Evolutionary conservation across 257 asterid species (phyloP).

Genomic region (Linderniella brevidens): DNA sequence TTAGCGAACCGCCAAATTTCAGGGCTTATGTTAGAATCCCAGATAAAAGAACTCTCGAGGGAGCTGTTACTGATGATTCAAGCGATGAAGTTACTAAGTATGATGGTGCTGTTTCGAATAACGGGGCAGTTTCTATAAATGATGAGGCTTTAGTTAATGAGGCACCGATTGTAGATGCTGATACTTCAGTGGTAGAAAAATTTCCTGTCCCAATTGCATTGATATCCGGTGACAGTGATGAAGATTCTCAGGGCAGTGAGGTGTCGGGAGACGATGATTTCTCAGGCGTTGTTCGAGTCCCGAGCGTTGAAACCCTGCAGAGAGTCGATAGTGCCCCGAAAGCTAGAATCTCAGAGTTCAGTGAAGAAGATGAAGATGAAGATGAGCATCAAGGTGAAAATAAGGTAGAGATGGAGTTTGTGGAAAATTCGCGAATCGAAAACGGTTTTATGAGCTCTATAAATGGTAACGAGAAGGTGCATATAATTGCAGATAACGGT

Average conservation of each 20-base stretch:
- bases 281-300: no score
- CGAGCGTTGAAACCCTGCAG: no score
- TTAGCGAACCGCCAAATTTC: slow-evolving; percentile 6
- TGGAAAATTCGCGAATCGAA: slow-evolving; percentile 16
- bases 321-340: no score
- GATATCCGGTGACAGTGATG: no score
- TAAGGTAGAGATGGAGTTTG: slow-evolving; percentile 21
- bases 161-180: slow-evolving; percentile 9
- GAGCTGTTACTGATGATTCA: slow-evolving; percentile 14
- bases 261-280: no score
- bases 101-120: no score
- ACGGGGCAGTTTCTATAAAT: not conserved
- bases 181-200: no score
- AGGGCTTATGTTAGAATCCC: slow-evolving; percentile 17
- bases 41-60: slow-evolving; percentile 11
- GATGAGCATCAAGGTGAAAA: slow-evolving; percentile 9
- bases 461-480: slow-evolving; percentile 15
- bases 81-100: no score
- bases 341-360: no score
- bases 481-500: slow-evolving; percentile 10
- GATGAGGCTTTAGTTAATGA: slow-evolving; percentile 13
- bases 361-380: no score
- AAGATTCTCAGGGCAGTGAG: no score
- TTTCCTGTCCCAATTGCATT: no score
- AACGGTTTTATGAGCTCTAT: slow-evolving; percentile 12